Evolutionary conservation across 225 moss, liverwort and hornwort genomes (phyloP).

Genomic region (Anthoceros angustus): DNA sequence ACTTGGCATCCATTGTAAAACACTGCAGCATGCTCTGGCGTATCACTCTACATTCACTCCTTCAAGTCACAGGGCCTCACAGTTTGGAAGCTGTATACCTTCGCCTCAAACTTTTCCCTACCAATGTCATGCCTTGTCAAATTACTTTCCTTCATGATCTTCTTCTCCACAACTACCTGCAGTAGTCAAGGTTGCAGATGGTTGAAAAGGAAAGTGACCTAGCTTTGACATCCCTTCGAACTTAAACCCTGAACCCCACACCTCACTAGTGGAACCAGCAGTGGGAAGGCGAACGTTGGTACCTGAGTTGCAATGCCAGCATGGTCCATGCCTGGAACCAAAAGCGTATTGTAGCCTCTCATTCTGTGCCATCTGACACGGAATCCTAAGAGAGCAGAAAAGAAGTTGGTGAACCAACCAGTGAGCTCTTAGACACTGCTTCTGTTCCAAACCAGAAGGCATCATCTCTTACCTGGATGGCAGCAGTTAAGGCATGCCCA

Average conservation of each 20-base stretch:
- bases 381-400: conserved; percentile 17
- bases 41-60: not conserved
- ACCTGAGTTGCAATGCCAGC: conserved; percentile 14
- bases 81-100: conserved; percentile 5
- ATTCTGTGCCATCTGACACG: not conserved
- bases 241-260: not conserved
- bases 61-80: not conserved
- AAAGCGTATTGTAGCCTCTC: not conserved
- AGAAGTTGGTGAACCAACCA: not conserved
- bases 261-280: conserved; percentile 2
- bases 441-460: not conserved
- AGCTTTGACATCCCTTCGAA: not conserved
- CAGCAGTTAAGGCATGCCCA: not conserved
- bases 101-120: not conserved
- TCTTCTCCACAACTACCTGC: conserved; percentile 16
- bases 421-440: not conserved
- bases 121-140: not conserved
- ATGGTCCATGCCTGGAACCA: not conserved
- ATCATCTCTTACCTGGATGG: conserved; percentile 13
- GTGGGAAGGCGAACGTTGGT: not conserved
- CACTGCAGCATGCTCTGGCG: conserved; percentile 24
- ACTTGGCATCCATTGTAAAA: conserved; percentile 4
- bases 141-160: not conserved
- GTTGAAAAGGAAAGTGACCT: no score
- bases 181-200: no score